Evolutionary conservation across 2,329 filamentous ascomycete species (phyloP).

Genomic region (Cercospora canescens): DNA sequence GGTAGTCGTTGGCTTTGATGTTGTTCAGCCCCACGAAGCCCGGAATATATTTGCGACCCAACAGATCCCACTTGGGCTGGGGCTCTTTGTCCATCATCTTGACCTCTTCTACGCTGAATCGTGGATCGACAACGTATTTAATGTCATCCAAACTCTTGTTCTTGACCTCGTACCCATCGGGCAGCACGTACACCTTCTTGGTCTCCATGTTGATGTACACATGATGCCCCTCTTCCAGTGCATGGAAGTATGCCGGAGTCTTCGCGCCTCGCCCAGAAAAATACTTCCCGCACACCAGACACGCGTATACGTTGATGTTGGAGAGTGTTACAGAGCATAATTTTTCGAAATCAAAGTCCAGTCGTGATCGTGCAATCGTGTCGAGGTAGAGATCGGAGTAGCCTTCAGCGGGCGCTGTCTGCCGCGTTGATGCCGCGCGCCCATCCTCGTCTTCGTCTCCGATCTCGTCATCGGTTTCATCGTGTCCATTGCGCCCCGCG

Average conservation of each 20-base stretch:
- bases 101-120: conserved; percentile 78
- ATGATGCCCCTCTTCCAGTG: conserved; percentile 91
- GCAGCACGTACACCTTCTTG: conserved; percentile 86
- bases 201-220: conserved; percentile 98
- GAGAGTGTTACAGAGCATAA: conserved; percentile 93
- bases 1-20: conserved; percentile 98
- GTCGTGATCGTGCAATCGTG: conserved; percentile 87
- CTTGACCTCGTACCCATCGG: conserved; percentile 94
- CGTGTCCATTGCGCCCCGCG: conserved; percentile 38
- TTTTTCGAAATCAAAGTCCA: conserved; percentile 99
- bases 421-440: conserved; percentile 55
- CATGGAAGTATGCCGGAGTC: conserved; percentile 96
- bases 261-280: conserved; percentile 91
- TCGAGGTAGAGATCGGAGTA: conserved; percentile 97
- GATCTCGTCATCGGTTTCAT: conserved; percentile 36
- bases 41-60: conserved; percentile 82
- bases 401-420: conserved; percentile 77
- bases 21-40: conserved; percentile 99
- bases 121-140: conserved; percentile 94
- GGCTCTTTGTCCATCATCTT: conserved; percentile 68
- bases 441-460: conserved; percentile 38
- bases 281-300: conserved; percentile 96
- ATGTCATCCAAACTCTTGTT: conserved; percentile 96
- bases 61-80: conserved; percentile 71
- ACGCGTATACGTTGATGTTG: conserved; percentile 98